A percentile compares a stretch with the other conserved stretches of the same genome.
These are phyloP conservation scores for Pleurotus eryngii DNA, from an alignment of 768 basidiomycete species.

Conservation along the genomic window DNA sequence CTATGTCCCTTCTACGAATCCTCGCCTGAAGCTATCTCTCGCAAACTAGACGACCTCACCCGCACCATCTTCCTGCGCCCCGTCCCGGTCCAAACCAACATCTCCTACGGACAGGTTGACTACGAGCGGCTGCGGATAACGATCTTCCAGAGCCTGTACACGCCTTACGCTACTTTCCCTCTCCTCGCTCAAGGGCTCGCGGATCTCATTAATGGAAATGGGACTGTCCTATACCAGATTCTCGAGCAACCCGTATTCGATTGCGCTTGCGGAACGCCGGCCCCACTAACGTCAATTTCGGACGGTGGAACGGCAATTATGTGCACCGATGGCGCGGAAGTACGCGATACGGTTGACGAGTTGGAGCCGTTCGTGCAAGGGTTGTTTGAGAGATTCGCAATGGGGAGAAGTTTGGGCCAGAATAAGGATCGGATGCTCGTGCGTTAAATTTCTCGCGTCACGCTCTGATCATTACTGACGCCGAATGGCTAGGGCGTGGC, in stretches of 20 bases:
- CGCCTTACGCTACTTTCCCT: slow-evolving; percentile 15
- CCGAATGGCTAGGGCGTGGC: slow-evolving; percentile 23
- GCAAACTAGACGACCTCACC: slow-evolving; percentile 12
- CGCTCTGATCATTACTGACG: not conserved
- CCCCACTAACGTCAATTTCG: not conserved
- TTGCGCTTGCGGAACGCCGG: not conserved
- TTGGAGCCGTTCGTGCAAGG: slow-evolving; percentile 7
- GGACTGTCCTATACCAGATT: slow-evolving; percentile 10
- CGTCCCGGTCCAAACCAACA: slow-evolving; percentile 13
- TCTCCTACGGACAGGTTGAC: slow-evolving; percentile 20
- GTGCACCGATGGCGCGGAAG: slow-evolving; percentile 17
- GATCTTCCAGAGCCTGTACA: slow-evolving; percentile 19
- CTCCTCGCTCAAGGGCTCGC: slow-evolving; percentile 17
- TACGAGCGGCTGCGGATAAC: slow-evolving; percentile 12
- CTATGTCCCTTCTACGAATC: slow-evolving; percentile 20
- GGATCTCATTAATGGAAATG: slow-evolving; percentile 21
- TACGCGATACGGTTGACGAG: slow-evolving; percentile 14
- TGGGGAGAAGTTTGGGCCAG: slow-evolving; percentile 17
- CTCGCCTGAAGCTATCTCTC: slow-evolving; percentile 12
- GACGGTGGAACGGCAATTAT: slow-evolving; percentile 13
- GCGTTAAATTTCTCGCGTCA: not conserved
- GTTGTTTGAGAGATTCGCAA: slow-evolving; percentile 8
- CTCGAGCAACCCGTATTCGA: not conserved
- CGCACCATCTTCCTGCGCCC: slow-evolving; percentile 13
- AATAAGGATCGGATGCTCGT: slow-evolving; percentile 16